phyloP scores from a whole-genome alignment of 2,329 filamentous ascomycete species.

The Diaporthe batatas region DNA sequence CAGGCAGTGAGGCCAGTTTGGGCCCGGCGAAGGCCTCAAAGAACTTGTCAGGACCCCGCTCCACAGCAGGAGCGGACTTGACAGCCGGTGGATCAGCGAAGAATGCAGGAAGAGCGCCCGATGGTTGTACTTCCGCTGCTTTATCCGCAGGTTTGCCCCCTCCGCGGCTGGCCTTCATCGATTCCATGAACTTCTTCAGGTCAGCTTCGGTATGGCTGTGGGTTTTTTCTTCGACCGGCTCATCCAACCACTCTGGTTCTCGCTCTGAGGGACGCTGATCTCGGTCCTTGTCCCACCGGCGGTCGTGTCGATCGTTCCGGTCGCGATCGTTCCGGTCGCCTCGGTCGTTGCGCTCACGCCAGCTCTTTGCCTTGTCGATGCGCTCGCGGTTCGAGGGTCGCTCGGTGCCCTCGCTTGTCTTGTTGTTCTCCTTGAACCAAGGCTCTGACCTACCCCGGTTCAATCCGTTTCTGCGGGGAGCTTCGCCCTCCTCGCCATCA shows the following conservation, averaged over 20 bases:
- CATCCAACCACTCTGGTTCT: conserved; percentile 93
- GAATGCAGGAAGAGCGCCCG: conserved; percentile 47
- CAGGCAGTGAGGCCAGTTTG: conserved; percentile 33
- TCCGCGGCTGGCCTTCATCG: conserved; percentile 79
- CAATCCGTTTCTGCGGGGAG: conserved; percentile 73
- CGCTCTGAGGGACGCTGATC: conserved; percentile 74
- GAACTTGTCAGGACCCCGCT: conserved; percentile 81
- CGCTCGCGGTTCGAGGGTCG: conserved; percentile 63
- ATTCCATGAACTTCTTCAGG: conserved; percentile 94
- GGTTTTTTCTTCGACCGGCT: conserved; percentile 75
- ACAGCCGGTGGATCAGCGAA: conserved; percentile 54
- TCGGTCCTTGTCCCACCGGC: conserved; percentile 67
- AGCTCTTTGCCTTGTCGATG: conserved; percentile 71
- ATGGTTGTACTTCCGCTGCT: conserved; percentile 23
- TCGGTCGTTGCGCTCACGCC: conserved; percentile 68
- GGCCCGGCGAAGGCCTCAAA: conserved; percentile 70
- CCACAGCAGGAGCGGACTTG: conserved; percentile 72
- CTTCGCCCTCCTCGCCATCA: conserved; percentile 66
- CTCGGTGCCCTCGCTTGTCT: conserved; percentile 51
- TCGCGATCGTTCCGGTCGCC: conserved; percentile 68
- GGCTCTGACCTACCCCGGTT: conserved; percentile 76
- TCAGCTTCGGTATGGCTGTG: conserved; percentile 87
- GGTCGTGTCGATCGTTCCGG: conserved; percentile 59
- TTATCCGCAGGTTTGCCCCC: conserved; percentile 55
- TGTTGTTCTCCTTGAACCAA: conserved; percentile 74